Percentiles rank a stretch among this genome's conserved stretches.
Conservation (phyloP, 805 yeast species). For the Candida berthetii region DNA sequence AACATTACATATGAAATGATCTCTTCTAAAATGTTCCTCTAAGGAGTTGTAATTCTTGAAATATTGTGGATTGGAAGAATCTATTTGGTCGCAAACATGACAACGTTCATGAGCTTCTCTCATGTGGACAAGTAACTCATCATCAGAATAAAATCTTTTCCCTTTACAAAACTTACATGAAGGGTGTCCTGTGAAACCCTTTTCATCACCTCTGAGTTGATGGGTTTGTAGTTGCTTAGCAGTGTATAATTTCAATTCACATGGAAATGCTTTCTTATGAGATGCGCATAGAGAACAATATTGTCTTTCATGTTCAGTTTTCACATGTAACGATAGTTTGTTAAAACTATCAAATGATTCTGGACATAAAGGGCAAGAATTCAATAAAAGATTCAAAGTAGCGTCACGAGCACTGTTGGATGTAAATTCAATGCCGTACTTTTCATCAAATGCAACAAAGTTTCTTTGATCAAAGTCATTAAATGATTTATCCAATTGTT, state of each 20-base stretch:
- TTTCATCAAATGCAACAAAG: slow-evolving; percentile 31
- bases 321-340: slow-evolving; percentile 59
- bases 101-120: slow-evolving; percentile 84
- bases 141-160: slow-evolving; percentile 77
- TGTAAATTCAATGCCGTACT: slow-evolving; percentile 56
- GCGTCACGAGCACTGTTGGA: slow-evolving; percentile 37
- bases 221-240: slow-evolving; percentile 63
- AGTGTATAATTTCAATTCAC: slow-evolving; percentile 60
- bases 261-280: slow-evolving; percentile 72
- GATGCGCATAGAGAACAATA: slow-evolving; percentile 74
- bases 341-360: slow-evolving; percentile 43
- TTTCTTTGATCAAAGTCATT: slow-evolving; percentile 27
- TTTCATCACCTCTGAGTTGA: slow-evolving; percentile 64
- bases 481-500: slow-evolving; percentile 30
- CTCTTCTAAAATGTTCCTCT: slow-evolving; percentile 64
- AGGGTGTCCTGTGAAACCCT: slow-evolving; percentile 88
- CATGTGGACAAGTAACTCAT: slow-evolving; percentile 78
- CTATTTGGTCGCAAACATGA: slow-evolving; percentile 74
- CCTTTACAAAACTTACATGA: slow-evolving; percentile 75
- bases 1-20: slow-evolving; percentile 75
- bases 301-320: slow-evolving; percentile 51
- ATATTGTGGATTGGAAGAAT: slow-evolving; percentile 60
- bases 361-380: slow-evolving; percentile 40
- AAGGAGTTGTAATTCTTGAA: slow-evolving; percentile 72
- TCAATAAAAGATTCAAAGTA: slow-evolving; percentile 46